Base-by-base conservation (phyloP, 441 rosid species). In the Erodium texanum region DNA sequence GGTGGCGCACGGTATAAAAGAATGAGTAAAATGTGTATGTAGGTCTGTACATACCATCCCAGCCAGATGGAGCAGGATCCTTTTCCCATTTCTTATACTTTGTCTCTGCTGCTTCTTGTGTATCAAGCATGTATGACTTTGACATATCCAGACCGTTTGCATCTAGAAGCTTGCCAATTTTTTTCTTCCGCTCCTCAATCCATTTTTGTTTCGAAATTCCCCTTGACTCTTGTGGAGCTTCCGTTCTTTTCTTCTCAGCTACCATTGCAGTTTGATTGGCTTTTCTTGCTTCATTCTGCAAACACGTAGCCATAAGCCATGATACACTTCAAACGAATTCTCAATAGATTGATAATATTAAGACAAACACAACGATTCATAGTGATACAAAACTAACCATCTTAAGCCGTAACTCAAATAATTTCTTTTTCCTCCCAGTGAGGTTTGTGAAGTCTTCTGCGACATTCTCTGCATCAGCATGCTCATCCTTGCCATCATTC, bases 51-150 rank as follows among this genome's bases (percentile, higher is more conserved):
- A 62, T 82, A 92, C 99, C 98, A 73, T 94, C 99, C 97, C 98
- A 92, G 73, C 98, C 96, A 74, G 72, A 78, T 36, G 98, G 98
- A 24, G 97, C 96, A 14, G 96, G 94, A 73, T 88, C 98, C 73
- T 92, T 92, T 65, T 89, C 98, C 98, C 99, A 88, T 59, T 94
- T 94, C 82, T 94, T 89, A 76, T 92, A 94, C 72, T 92, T 94
- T 32, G 84, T 59, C 85, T 92, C 97, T 0, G 97, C 98, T 43
- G 86, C 82, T 81, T 86, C 96, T 73, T 89, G 96, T 14, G 98
- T 94, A 72, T 94, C 98, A 29, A 92, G 82, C 94, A 88, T 89
- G 69, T 80, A 89, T 24, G 97, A 89, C 54, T 85, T 78, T 23
- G 79, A 73, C 91, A 94, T 81, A 64, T 94, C 98, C 82, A 94